Percentiles rank a stretch among this genome's conserved stretches.
phyloP scores from a whole-genome alignment of 2,329 filamentous ascomycete species.

The Alternaria rosae region DNA sequence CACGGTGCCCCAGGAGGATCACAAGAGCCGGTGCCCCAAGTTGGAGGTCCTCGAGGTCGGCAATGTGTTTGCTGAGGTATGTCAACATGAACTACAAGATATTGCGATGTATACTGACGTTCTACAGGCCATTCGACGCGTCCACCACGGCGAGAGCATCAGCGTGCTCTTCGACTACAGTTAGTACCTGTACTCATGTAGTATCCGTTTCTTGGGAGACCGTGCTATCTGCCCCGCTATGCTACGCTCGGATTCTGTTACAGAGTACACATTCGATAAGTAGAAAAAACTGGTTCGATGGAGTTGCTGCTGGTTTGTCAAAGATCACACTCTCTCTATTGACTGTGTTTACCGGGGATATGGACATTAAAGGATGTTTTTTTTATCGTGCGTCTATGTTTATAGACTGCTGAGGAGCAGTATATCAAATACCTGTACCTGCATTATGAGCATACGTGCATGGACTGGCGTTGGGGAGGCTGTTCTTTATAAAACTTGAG shows the following conservation, averaged over 20 bases:
- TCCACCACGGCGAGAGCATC: conserved; percentile 98
- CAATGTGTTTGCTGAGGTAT: conserved; percentile 84
- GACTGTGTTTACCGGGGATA: neutral
- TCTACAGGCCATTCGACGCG: conserved; percentile 79
- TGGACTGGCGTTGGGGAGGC: conserved; percentile 14
- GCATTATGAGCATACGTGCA: conserved; percentile 18
- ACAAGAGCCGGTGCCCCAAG: conserved; percentile 80
- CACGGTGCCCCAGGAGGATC: conserved; percentile 87
- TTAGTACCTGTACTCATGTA: conserved; percentile 50
- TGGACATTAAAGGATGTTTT: neutral
- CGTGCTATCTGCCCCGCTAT: neutral
- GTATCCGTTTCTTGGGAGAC: neutral
- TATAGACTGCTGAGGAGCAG: conserved; percentile 28
- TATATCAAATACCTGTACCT: conserved; percentile 25
- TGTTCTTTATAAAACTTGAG: conserved; percentile 3
- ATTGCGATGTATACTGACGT: conserved; percentile 27
- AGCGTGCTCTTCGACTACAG: conserved; percentile 92
- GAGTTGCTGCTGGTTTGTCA: neutral
- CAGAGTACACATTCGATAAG: neutral
- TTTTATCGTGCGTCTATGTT: conserved; percentile 1
- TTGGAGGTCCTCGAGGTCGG: conserved; percentile 91
- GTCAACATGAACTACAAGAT: conserved; percentile 20
- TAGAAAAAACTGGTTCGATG: neutral
- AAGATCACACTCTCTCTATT: neutral
- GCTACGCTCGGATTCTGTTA: neutral